A percentile compares a stretch with the other conserved stretches of the same genome.
These are phyloP conservation scores for Pezicula radicicola DNA, from an alignment of 2,329 filamentous ascomycete genomes.

Conservation along the genomic window DNA sequence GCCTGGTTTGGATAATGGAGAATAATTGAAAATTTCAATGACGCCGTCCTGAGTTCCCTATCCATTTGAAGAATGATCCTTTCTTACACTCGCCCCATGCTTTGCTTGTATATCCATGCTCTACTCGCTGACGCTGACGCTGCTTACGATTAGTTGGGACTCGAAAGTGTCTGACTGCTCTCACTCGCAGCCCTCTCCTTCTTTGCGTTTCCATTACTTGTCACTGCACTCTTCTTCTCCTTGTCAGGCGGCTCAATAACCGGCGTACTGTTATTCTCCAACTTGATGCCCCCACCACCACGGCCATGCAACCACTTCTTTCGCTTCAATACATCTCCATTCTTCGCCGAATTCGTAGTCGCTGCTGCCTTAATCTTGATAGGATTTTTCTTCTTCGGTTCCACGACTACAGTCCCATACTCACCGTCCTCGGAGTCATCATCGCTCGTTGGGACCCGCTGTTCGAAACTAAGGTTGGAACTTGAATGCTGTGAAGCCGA, in stretches of 20 bases:
- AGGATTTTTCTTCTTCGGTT: constrained; percentile 21
- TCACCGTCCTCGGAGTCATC: constrained; percentile 25
- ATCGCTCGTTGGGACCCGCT: constrained; percentile 15
- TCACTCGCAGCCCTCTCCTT: constrained; percentile 1
- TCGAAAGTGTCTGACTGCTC: background rate
- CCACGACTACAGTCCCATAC: constrained; percentile 19
- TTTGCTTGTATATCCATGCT: background rate
- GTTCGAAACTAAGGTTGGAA: constrained; percentile 22
- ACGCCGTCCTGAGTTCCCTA: no score
- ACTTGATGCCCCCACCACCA: constrained; percentile 3
- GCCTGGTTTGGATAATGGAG: no score
- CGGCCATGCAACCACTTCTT: constrained; percentile 13
- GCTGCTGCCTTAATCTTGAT: constrained; percentile 7
- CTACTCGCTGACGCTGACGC: no score
- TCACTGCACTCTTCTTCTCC: background rate
- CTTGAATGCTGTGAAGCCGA: constrained; percentile 13
- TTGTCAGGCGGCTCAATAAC: background rate
- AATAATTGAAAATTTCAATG: no score
- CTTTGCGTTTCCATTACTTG: background rate
- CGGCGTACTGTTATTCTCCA: background rate
- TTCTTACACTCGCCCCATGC: background rate
- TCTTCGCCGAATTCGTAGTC: constrained; percentile 5
- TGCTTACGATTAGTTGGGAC: background rate
- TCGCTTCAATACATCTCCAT: constrained; percentile 1
- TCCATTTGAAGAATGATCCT: background rate